A percentile compares a stretch with the other conserved stretches of the same genome.
phyloP scores from a whole-genome alignment of 176 grass and related monocot genomes.

The Aegilops umbellulata region DNA sequence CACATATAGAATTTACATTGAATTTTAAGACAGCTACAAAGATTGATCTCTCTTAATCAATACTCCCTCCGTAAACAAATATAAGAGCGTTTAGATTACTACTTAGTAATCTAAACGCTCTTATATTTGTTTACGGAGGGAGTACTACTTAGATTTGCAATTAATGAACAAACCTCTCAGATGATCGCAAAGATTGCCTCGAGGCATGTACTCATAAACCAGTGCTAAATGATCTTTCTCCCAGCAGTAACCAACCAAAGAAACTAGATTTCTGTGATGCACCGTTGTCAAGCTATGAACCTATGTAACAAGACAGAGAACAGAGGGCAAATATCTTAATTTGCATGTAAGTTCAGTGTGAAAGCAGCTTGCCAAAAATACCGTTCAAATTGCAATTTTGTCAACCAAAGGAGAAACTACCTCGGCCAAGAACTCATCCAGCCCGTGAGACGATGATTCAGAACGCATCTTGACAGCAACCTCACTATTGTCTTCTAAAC shows the following conservation, averaged over 20 bases:
- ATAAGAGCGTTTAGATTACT: no score
- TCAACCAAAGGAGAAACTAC: background rate
- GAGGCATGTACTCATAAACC: background rate
- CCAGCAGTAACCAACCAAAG: background rate
- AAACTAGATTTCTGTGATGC: background rate
- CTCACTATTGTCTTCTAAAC: constrained; percentile 9
- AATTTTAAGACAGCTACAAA: background rate
- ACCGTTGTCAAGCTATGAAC: constrained; percentile 6
- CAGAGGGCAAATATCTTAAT: background rate
- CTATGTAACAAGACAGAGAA: background rate
- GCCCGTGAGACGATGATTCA: constrained; percentile 12
- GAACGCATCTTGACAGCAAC: constrained; percentile 48
- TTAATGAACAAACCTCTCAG: background rate
- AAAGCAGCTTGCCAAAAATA: background rate
- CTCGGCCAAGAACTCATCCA: constrained; percentile 40
- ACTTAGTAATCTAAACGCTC: no score
- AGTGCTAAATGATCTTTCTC: background rate
- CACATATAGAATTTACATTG: background rate
- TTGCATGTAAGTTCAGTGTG: background rate
- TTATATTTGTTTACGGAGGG: no score
- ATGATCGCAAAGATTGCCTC: background rate
- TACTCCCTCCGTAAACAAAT: no score
- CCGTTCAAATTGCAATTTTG: background rate
- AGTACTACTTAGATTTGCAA: background rate
- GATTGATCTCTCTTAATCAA: background rate